These are phyloP conservation scores for Nicotiana paniculata DNA, from an alignment of 257 asterid species.

Conservation along the genomic window DNA sequence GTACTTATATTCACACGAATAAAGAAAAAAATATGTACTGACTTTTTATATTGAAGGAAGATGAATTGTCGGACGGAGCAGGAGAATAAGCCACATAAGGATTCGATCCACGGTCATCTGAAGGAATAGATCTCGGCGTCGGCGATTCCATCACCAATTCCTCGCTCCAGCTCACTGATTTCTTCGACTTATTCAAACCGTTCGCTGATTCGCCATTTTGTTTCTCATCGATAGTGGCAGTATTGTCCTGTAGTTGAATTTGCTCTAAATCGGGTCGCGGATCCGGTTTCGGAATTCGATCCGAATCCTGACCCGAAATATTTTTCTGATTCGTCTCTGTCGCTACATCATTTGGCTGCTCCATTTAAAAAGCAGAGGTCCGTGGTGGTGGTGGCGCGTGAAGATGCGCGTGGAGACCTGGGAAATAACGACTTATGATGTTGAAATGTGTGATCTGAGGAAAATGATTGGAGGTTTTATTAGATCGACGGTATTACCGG, in stretches of 20 bases:
- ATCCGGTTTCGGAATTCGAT: not conserved
- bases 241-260: too few relatives aligned
- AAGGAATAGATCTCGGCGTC: conserved; percentile 21
- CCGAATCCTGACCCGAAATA: not conserved
- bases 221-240: not conserved
- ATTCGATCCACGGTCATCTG: conserved; percentile 48
- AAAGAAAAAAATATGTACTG: not conserved
- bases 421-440: not conserved
- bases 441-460: not conserved
- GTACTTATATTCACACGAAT: too few relatives aligned
- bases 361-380: not conserved
- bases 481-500: not conserved
- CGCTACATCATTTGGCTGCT: not conserved
- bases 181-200: not conserved
- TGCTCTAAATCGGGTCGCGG: not conserved
- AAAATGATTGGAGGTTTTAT: not conserved
- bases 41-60: conserved; percentile 77
- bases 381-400: not conserved
- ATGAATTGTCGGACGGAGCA: conserved; percentile 35
- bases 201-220: not conserved
- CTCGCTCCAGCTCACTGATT: conserved; percentile 9
- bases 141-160: conserved; percentile 26
- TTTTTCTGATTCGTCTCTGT: not conserved
- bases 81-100: conserved; percentile 61
- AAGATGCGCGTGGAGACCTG: too few relatives aligned